Evolutionary conservation across 2,329 filamentous ascomycete species (phyloP).

Genomic region (Cadophora malorum): DNA sequence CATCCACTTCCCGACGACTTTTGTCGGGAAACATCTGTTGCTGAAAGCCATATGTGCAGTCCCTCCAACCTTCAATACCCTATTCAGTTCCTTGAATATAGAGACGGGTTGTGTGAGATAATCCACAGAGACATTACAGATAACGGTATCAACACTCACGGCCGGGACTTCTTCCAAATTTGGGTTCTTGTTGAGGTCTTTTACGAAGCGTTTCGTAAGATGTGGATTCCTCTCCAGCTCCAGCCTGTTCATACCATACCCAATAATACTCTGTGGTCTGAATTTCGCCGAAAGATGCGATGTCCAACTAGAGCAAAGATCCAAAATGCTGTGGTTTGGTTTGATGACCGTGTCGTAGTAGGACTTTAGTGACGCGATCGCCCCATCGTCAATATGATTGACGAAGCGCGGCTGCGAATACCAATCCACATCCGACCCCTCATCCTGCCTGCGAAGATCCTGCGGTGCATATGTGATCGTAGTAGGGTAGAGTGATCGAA

Average conservation of each 20-base stretch:
- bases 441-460: conserved; percentile 36
- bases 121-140: conserved; percentile 58
- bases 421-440: conserved; percentile 36
- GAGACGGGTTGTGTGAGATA: conserved; percentile 55
- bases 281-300: conserved; percentile 44
- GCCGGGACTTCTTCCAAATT: conserved; percentile 33
- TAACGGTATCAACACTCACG: conserved; percentile 51
- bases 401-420: conserved; percentile 54
- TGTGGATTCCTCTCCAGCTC: conserved; percentile 53
- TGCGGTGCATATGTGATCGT: conserved; percentile 29
- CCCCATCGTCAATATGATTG: conserved; percentile 59
- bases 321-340: conserved; percentile 50
- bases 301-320: conserved; percentile 58
- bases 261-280: conserved; percentile 47
- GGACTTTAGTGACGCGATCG: conserved; percentile 50
- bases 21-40: conserved; percentile 60
- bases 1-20: conserved; percentile 57
- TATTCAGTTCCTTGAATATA: conserved; percentile 51
- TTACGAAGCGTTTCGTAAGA: conserved; percentile 45
- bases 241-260: conserved; percentile 54
- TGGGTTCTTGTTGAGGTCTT: conserved; percentile 52
- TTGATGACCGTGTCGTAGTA: conserved; percentile 56
- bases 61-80: conserved; percentile 50
- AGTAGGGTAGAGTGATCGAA: conserved; percentile 36
- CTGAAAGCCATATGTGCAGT: conserved; percentile 57